phyloP scores from a whole-genome alignment of 768 basidiomycete genomes.

The Hypholoma sublateritium region DNA sequence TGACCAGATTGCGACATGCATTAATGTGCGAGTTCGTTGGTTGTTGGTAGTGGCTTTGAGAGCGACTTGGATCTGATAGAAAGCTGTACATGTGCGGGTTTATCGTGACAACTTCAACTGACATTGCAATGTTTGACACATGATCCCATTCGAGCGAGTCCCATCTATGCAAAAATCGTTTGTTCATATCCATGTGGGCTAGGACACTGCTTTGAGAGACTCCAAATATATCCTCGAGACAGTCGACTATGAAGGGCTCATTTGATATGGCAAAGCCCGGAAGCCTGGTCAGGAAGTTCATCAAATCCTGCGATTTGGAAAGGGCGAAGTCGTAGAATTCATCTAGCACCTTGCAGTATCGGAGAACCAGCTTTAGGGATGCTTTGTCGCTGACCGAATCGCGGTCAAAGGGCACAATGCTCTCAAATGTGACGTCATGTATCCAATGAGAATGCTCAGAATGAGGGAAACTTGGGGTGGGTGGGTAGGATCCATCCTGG shows the following conservation, averaged over 20 bases:
- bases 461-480: slow-evolving; percentile 7
- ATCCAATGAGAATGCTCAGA: slow-evolving; percentile 18
- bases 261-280: slow-evolving; percentile 8
- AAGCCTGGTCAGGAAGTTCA: slow-evolving; percentile 3
- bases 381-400: neutral
- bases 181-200: neutral
- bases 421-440: slow-evolving; percentile 1
- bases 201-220: neutral
- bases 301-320: slow-evolving; percentile 3
- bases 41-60: slow-evolving; percentile 4
- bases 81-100: slow-evolving; percentile 14
- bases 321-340: slow-evolving; percentile 7
- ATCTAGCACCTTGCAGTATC: slow-evolving; percentile 7
- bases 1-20: slow-evolving; percentile 8
- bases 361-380: neutral
- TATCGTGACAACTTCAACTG: slow-evolving; percentile 7
- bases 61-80: slow-evolving; percentile 3
- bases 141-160: slow-evolving; percentile 2
- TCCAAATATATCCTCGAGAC: slow-evolving; percentile 10
- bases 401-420: neutral
- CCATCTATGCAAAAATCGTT: slow-evolving; percentile 9
- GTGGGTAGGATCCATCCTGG: neutral
- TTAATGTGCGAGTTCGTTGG: neutral
- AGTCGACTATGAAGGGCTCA: slow-evolving; percentile 8
- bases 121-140: neutral